A percentile compares a stretch with the other conserved stretches of the same genome.
phyloP scores from a whole-genome alignment of 345 rosid genomes.

The Chamaenerion angustifolium region DNA sequence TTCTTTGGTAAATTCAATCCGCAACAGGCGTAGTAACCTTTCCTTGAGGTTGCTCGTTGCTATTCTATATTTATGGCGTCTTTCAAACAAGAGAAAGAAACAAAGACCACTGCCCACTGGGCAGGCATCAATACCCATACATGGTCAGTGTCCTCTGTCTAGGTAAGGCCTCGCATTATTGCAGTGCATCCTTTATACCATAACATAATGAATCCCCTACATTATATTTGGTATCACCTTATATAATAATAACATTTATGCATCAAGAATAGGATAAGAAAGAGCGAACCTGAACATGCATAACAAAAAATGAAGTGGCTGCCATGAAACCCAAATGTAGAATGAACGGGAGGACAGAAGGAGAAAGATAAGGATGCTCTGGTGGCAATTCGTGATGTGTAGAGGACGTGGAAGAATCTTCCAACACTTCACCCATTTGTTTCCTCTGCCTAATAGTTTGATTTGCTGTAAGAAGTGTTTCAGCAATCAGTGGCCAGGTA shows the following conservation, averaged over 20 bases:
- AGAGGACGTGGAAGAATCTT: slow-evolving; percentile 4
- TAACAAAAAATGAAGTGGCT: slow-evolving; percentile 63
- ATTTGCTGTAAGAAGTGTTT: slow-evolving; percentile 23
- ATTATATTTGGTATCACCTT: too few relatives aligned
- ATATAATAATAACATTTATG: too few relatives aligned
- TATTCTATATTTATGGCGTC: background rate
- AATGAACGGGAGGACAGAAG: slow-evolving; percentile 47
- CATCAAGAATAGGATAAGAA: background rate
- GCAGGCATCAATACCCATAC: background rate
- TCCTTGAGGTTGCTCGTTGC: too few relatives aligned
- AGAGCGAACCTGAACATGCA: slow-evolving; percentile 80
- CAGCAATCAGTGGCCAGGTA: background rate
- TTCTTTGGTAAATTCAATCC: too few relatives aligned
- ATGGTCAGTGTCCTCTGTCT: too few relatives aligned
- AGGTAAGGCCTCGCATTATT: too few relatives aligned
- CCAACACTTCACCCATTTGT: slow-evolving; percentile 16
- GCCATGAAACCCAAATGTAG: slow-evolving; percentile 62
- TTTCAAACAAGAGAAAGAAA: background rate
- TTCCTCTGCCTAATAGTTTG: slow-evolving; percentile 41
- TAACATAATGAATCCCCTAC: too few relatives aligned
- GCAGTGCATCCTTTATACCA: too few relatives aligned
- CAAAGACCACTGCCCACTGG: too few relatives aligned
- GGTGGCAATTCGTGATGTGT: slow-evolving; percentile 16
- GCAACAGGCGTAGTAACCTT: too few relatives aligned
- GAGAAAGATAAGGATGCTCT: slow-evolving; percentile 28